Evolutionary conservation across 768 basidiomycete species (phyloP).

Genomic region (Stropharia rugosoannulata): DNA sequence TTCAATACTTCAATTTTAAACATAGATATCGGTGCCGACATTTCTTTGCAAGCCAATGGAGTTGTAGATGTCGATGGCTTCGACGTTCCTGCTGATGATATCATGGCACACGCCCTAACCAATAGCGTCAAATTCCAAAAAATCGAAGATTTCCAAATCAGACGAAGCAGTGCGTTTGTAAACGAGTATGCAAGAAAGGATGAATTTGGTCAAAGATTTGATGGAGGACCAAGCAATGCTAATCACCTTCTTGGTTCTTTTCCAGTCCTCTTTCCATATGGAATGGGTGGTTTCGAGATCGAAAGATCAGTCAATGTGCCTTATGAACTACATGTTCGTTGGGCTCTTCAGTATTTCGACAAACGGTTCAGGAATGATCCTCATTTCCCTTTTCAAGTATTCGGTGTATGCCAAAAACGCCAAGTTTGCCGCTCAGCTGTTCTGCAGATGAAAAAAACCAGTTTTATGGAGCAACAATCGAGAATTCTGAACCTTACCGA

Average conservation of each 20-base stretch:
- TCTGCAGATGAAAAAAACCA: slow-evolving; percentile 29
- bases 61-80: slow-evolving; percentile 18
- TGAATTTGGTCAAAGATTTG: slow-evolving; percentile 8
- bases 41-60: slow-evolving; percentile 23
- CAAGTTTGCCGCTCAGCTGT: slow-evolving; percentile 17
- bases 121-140: slow-evolving; percentile 4
- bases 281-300: slow-evolving; percentile 30
- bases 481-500: slow-evolving; percentile 23
- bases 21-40: too few relatives aligned
- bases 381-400: slow-evolving; percentile 27
- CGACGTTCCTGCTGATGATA: slow-evolving; percentile 10
- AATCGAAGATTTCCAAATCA: slow-evolving; percentile 2
- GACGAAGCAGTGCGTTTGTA: slow-evolving; percentile 19
- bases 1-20: neutral
- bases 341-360: slow-evolving; percentile 29
- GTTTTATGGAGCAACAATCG: slow-evolving; percentile 15
- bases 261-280: slow-evolving; percentile 34
- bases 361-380: slow-evolving; percentile 24
- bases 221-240: slow-evolving; percentile 21
- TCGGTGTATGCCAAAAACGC: slow-evolving; percentile 29
- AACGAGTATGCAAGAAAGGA: slow-evolving; percentile 26
- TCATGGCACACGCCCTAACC: slow-evolving; percentile 20
- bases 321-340: slow-evolving; percentile 27
- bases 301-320: slow-evolving; percentile 13
- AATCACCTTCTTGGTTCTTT: slow-evolving; percentile 31